Percentiles rank a stretch among this genome's conserved stretches.
These are phyloP conservation scores for Amorphotheca resinae DNA, from an alignment of 495 filamentous ascomycete species.

Conservation along the genomic window DNA sequence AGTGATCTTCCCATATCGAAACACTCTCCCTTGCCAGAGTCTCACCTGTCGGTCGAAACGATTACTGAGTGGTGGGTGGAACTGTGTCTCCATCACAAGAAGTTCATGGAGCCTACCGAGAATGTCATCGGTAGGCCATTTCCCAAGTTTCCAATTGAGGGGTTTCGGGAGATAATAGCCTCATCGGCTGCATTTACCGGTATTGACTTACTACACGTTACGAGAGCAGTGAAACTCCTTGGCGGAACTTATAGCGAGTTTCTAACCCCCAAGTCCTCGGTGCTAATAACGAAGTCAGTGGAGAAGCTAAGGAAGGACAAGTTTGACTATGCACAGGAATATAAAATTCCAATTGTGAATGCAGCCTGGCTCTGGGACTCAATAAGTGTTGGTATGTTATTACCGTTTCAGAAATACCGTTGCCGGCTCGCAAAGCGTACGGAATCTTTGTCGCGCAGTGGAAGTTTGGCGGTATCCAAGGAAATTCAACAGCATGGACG, in stretches of 20 bases:
- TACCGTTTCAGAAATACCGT: conserved; percentile 32
- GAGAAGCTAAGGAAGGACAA: conserved; percentile 55
- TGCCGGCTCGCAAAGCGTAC: conserved; percentile 7
- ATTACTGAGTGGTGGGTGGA: conserved; percentile 94
- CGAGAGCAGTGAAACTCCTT: conserved; percentile 59
- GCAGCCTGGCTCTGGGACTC: conserved; percentile 76
- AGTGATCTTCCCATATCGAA: conserved; percentile 23
- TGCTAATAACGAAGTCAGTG: conserved; percentile 44
- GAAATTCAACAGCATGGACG: neutral
- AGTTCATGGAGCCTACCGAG: conserved; percentile 52
- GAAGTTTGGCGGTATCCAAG: neutral
- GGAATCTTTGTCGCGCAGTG: conserved; percentile 4
- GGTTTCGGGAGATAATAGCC: conserved; percentile 53
- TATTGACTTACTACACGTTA: conserved; percentile 75
- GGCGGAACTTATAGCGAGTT: conserved; percentile 70
- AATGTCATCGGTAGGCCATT: conserved; percentile 69
- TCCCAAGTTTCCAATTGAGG: conserved; percentile 50
- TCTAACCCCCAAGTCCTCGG: conserved; percentile 49
- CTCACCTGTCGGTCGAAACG: conserved; percentile 19
- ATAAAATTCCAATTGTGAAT: conserved; percentile 66
- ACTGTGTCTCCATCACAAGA: conserved; percentile 64
- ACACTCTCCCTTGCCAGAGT: conserved; percentile 8
- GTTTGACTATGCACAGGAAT: conserved; percentile 54
- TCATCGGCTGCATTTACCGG: conserved; percentile 73
- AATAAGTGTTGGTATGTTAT: conserved; percentile 43